Evolutionary conservation across 352 stramenopile species (phyloP), one percentile per base, ranked within the genome.

Genomic region (Phytophthora meadii): DNA sequence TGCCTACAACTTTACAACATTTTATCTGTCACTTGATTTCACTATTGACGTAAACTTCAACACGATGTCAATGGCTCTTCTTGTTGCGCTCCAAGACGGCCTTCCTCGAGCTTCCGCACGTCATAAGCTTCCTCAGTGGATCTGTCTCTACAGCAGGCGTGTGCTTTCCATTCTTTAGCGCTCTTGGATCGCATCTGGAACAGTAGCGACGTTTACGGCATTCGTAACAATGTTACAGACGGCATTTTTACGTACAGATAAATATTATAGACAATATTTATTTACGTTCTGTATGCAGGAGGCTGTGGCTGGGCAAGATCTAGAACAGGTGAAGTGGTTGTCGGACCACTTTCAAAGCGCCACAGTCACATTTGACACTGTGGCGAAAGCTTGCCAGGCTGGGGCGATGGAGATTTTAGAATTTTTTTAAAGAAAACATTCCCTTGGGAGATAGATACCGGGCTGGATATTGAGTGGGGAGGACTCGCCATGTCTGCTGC

Each of bases 271-370:
- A 41, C 59, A 73, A 45, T 50, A 15, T 6, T 46, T 46, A 24
- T 25, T 46, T 28, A 11, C 40, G 17, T 7, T 24, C 1, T 52
- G 30, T 6, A 2, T 65, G 25, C 4, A 24, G 9, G 12, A 65
- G 2, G 65, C 54, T 2, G 50, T 53, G 0, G 12, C 17, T 0
- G 17, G 17, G 0, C 14, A 50, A 37, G 44, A 70, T 47, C 2
- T 61, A 22, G 37, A 51, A 6, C 48, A 34, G 42, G 39, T 54
- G 17, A 14, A 58, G 57, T 63, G 64, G 57, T 19, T 68, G 19
- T 45, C 40, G 5, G 27, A 0, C 0, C 54, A 40, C 27, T 59
- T 65, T 15, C 41, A 48, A 11, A 36, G 39, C 2, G 42, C 54
- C 19, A 32, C 32, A 3, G 52, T 64, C 11, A 45, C 46, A 32